Percentiles rank a stretch among this genome's conserved stretches.
phyloP scores from a whole-genome alignment of 2,329 filamentous ascomycete genomes.

The Beauveria scarabaeidicola region DNA sequence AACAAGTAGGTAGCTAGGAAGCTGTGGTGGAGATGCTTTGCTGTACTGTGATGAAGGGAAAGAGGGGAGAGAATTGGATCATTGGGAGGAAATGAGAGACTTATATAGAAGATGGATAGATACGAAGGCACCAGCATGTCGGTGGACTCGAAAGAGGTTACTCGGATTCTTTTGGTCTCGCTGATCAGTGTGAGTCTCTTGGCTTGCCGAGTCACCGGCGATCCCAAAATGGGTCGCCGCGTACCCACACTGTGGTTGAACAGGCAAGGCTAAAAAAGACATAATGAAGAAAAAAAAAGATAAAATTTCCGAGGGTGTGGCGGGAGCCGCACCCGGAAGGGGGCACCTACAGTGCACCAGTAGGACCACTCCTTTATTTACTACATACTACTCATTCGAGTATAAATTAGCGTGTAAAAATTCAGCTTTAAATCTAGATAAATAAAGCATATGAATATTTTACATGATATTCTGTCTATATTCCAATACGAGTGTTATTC shows the following conservation, averaged over 20 bases:
- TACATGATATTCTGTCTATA: too few relatives aligned
- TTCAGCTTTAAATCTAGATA: too few relatives aligned
- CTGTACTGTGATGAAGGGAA: neutral
- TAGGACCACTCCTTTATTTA: too few relatives aligned
- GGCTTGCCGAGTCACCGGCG: slow-evolving; percentile 7
- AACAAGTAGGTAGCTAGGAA: neutral
- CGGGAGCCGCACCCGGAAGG: slow-evolving; percentile 5
- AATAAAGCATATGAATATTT: too few relatives aligned
- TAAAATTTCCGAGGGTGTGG: neutral
- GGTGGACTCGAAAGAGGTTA: neutral
- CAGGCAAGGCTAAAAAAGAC: neutral
- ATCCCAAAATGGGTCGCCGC: slow-evolving; percentile 4
- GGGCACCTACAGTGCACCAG: neutral
- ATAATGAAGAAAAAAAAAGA: neutral
- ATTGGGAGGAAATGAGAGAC: neutral
- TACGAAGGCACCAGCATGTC: neutral
- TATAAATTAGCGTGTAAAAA: too few relatives aligned
- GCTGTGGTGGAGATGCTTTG: neutral
- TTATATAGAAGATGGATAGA: slow-evolving; percentile 8
- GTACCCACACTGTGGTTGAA: neutral
- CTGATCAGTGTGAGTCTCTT: neutral
- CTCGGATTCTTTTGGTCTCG: neutral
- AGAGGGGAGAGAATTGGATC: neutral
- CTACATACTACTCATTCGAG: too few relatives aligned
- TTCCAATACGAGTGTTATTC: neutral